These are phyloP conservation scores for Podaxis sp. DNA, from an alignment of 768 basidiomycete species.

Conservation along the genomic window DNA sequence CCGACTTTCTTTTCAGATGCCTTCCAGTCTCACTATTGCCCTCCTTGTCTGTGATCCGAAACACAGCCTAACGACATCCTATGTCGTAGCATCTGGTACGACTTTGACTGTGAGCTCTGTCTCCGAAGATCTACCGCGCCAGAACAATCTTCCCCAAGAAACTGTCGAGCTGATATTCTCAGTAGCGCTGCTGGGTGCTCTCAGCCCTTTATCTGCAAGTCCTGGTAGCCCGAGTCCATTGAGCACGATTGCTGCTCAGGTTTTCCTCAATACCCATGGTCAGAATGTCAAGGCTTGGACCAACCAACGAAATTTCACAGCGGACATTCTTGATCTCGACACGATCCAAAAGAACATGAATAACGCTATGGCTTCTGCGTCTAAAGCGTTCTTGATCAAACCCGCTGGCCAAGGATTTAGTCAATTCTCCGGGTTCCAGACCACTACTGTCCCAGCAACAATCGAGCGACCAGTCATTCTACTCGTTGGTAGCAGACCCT, in stretches of 20 bases:
- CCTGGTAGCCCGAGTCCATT: neutral
- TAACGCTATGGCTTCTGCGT: neutral
- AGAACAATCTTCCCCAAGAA: neutral
- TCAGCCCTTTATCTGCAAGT: neutral
- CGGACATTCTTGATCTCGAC: neutral
- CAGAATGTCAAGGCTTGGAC: neutral
- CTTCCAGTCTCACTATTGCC: neutral
- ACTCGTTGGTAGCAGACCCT: slow-evolving; percentile 4
- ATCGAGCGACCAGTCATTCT: neutral
- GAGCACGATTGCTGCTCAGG: slow-evolving; percentile 2
- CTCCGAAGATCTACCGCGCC: neutral
- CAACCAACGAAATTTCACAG: neutral
- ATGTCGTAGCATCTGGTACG: neutral
- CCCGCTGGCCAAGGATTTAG: neutral
- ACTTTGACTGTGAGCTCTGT: neutral
- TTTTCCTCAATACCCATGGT: slow-evolving; percentile 1
- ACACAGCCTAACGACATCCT: neutral
- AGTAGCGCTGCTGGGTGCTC: neutral
- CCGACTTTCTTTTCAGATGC: neutral
- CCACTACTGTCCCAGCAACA: neutral
- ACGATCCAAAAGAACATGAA: slow-evolving; percentile 1
- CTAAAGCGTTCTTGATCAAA: slow-evolving; percentile 6
- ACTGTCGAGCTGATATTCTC: slow-evolving; percentile 4
- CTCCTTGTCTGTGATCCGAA: slow-evolving; percentile 1
- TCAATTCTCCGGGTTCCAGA: neutral